phyloP scores from a whole-genome alignment of 2,329 filamentous ascomycete genomes.

The Leptographium wingfieldii region DNA sequence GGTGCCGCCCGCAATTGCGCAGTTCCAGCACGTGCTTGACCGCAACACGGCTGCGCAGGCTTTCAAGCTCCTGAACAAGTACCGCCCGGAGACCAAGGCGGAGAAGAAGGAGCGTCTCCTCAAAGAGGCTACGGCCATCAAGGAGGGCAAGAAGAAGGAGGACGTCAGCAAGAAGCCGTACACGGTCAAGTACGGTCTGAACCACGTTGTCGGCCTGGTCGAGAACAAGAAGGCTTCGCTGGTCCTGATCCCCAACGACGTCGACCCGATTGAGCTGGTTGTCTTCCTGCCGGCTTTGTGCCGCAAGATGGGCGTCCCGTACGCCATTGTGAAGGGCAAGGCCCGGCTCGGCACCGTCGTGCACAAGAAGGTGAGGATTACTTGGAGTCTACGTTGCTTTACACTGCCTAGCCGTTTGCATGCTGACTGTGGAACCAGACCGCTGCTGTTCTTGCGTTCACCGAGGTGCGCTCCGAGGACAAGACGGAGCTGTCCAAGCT shows the following conservation, averaged over 20 bases:
- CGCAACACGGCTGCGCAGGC: conserved; percentile 92
- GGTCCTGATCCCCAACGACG: conserved; percentile 97
- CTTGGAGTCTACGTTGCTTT: not conserved
- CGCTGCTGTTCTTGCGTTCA: conserved; percentile 86
- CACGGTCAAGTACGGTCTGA: conserved; percentile 97
- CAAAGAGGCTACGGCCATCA: conserved; percentile 95
- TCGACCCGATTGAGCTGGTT: conserved; percentile 98
- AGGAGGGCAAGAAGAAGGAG: conserved; percentile 99
- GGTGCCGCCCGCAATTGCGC: conserved; percentile 91
- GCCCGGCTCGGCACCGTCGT: conserved; percentile 96
- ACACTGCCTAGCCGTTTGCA: not conserved
- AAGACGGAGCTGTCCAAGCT: conserved; percentile 98
- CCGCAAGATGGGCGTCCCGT: conserved; percentile 99
- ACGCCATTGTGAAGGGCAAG: conserved; percentile 99
- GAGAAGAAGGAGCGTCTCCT: conserved; percentile 99
- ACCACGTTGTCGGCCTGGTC: conserved; percentile 94
- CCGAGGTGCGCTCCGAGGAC: conserved; percentile 95
- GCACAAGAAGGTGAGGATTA: conserved; percentile 78
- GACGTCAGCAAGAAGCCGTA: conserved; percentile 99
- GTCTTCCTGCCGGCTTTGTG: conserved; percentile 98
- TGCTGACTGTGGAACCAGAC: conserved; percentile 44
- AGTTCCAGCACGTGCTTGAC: conserved; percentile 96
- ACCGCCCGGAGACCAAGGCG: conserved; percentile 95
- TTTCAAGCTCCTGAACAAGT: conserved; percentile 99
- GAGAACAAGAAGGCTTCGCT: conserved; percentile 99